Percentiles rank a stretch among this genome's conserved stretches.
Evolutionary conservation across 176 grass and related monocot genomes (phyloP).

Genomic region (Eragrostis curvula): DNA sequence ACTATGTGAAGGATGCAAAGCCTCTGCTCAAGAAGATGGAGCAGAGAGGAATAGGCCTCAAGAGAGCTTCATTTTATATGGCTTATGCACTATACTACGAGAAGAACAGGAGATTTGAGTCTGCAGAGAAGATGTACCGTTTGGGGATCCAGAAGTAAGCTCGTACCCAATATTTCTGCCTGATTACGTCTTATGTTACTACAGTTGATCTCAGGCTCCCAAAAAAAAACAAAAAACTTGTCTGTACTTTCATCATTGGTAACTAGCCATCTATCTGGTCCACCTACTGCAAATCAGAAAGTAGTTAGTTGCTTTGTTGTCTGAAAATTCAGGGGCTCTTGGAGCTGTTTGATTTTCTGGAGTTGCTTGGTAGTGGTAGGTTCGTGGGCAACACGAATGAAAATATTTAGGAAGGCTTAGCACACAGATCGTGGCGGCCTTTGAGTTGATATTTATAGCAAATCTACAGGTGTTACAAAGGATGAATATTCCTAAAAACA

Average conservation of each 20-base stretch:
- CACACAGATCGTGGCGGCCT: too few species aligned
- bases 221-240: background rate
- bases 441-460: too few species aligned
- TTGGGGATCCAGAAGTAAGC: conserved; percentile 78
- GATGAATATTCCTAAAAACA: too few species aligned
- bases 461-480: too few species aligned
- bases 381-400: background rate
- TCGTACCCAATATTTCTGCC: background rate
- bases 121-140: conserved; percentile 77
- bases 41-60: conserved; percentile 73
- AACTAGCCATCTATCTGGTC: background rate
- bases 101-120: conserved; percentile 71
- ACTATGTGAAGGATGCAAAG: conserved; percentile 85
- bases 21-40: conserved; percentile 86
- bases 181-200: conserved; percentile 6
- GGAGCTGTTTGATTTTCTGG: background rate
- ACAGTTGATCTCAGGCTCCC: background rate
- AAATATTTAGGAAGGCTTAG: too few species aligned
- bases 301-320: background rate
- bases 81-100: conserved; percentile 93
- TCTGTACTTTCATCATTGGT: conserved; percentile 5
- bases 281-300: background rate
- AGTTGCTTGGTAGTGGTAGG: background rate
- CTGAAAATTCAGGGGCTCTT: background rate
- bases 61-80: conserved; percentile 81